Percentiles rank a stretch among this genome's conserved stretches.
Evolutionary conservation across 176 grass and related monocot species (phyloP).

Genomic region (Musa acuminata): DNA sequence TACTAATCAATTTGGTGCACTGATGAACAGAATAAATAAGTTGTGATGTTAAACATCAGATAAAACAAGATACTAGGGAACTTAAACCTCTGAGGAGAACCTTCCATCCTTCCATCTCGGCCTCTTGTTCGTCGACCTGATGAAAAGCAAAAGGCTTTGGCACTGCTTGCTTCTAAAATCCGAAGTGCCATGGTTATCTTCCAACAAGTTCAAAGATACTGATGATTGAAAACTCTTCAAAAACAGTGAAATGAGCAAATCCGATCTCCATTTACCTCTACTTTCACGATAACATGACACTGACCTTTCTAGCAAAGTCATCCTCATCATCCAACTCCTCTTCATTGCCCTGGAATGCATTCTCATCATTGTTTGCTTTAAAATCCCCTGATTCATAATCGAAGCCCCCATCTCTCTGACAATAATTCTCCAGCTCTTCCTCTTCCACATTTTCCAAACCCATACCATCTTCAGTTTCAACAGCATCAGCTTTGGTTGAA

Average conservation of each 20-base stretch:
- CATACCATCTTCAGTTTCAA: slow-evolving; percentile 33
- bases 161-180: slow-evolving; percentile 33
- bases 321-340: slow-evolving; percentile 68
- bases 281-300: slow-evolving; percentile 53
- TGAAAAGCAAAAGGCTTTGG: slow-evolving; percentile 25
- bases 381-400: slow-evolving; percentile 42
- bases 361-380: slow-evolving; percentile 52
- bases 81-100: not conserved
- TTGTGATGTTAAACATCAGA: not conserved
- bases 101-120: slow-evolving; percentile 17
- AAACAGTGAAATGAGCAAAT: slow-evolving; percentile 23
- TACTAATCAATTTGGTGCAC: not conserved
- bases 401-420: slow-evolving; percentile 37
- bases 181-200: slow-evolving; percentile 23
- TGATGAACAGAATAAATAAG: not conserved
- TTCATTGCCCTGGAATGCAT: slow-evolving; percentile 42
- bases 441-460: slow-evolving; percentile 36
- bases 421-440: slow-evolving; percentile 42
- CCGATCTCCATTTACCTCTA: not conserved
- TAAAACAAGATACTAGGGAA: not conserved
- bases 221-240: slow-evolving; percentile 17
- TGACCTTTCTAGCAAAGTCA: slow-evolving; percentile 77
- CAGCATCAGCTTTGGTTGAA: slow-evolving; percentile 27
- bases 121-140: slow-evolving; percentile 34
- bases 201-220: slow-evolving; percentile 22